Conservation (phyloP, 2,329 filamentous ascomycete genomes). For the Fusarium sambucinum region DNA sequence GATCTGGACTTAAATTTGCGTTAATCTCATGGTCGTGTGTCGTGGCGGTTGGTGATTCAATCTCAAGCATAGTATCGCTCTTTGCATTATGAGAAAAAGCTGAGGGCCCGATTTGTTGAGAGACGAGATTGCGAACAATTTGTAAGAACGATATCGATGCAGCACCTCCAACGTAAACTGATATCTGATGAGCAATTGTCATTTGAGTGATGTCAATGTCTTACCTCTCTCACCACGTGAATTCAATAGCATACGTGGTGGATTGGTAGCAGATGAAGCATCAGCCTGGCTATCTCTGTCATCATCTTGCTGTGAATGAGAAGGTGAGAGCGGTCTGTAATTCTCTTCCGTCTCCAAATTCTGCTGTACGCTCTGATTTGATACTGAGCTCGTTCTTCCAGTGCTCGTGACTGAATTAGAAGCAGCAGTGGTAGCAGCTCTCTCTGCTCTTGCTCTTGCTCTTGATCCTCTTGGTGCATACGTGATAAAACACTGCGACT, state of each 20-base stretch:
- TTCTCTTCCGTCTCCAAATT: slow-evolving; percentile 24
- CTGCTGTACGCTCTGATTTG: slow-evolving; percentile 6
- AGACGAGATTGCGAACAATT: slow-evolving; percentile 44
- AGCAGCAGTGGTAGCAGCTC: slow-evolving; percentile 10
- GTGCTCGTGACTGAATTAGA: background rate
- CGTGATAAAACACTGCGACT: slow-evolving; percentile 53
- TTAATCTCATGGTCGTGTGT: slow-evolving; percentile 2
- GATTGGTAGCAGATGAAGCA: slow-evolving; percentile 35
- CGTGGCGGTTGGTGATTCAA: slow-evolving; percentile 34
- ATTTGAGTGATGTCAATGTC: background rate
- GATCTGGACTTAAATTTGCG: background rate
- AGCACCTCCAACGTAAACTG: slow-evolving; percentile 64
- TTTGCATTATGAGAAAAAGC: slow-evolving; percentile 47
- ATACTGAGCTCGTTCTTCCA: background rate
- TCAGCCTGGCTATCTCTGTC: slow-evolving; percentile 32
- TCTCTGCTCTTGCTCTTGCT: slow-evolving; percentile 35
- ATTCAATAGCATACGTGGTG: slow-evolving; percentile 62
- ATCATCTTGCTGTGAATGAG: slow-evolving; percentile 47
- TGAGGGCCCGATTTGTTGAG: slow-evolving; percentile 46
- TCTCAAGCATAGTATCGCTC: slow-evolving; percentile 48
- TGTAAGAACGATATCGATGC: slow-evolving; percentile 68
- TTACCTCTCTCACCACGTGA: slow-evolving; percentile 64
- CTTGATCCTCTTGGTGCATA: slow-evolving; percentile 49
- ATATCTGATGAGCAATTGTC: background rate
- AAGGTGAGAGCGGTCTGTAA: slow-evolving; percentile 49